Evolutionary conservation across 176 grass and related monocot species (phyloP).

Genomic region (Luzula sylvatica): DNA sequence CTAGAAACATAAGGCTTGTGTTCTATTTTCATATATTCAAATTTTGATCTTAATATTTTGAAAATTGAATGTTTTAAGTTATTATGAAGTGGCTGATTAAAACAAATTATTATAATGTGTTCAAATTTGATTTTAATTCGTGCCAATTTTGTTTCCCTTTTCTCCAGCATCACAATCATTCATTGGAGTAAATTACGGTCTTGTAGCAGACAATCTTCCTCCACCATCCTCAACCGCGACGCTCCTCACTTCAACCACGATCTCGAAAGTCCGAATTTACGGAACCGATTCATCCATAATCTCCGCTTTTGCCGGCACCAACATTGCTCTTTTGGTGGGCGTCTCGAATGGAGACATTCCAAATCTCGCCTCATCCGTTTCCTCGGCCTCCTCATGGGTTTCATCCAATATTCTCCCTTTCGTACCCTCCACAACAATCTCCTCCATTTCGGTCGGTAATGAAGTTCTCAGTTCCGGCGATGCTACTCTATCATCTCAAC

Average conservation of each 20-base stretch:
- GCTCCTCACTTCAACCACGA: constrained; percentile 63
- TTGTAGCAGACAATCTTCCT: constrained; percentile 85
- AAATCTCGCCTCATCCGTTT: constrained; percentile 41
- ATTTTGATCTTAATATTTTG: neutral
- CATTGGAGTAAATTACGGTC: constrained; percentile 89
- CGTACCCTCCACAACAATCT: constrained; percentile 23
- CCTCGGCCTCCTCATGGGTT: constrained; percentile 55
- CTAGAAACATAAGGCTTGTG: too few species aligned
- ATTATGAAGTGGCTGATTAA: too few species aligned
- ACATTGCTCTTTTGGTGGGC: constrained; percentile 68
- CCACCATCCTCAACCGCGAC: constrained; percentile 44
- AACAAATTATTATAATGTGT: neutral
- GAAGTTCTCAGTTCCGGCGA: constrained; percentile 70
- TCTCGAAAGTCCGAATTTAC: constrained; percentile 85
- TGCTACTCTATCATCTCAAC: constrained; percentile 34
- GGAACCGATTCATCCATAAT: constrained; percentile 46
- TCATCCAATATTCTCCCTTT: constrained; percentile 55
- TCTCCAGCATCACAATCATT: constrained; percentile 54
- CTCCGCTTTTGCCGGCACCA: constrained; percentile 59
- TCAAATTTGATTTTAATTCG: neutral
- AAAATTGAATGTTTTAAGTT: neutral
- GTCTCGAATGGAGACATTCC: constrained; percentile 75
- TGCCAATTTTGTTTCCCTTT: neutral
- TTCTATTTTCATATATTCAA: neutral
- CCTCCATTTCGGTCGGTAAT: constrained; percentile 65